Evolutionary conservation across 2,329 filamentous ascomycete genomes (phyloP).

Genomic region (Phyllosticta paracitricarpa): DNA sequence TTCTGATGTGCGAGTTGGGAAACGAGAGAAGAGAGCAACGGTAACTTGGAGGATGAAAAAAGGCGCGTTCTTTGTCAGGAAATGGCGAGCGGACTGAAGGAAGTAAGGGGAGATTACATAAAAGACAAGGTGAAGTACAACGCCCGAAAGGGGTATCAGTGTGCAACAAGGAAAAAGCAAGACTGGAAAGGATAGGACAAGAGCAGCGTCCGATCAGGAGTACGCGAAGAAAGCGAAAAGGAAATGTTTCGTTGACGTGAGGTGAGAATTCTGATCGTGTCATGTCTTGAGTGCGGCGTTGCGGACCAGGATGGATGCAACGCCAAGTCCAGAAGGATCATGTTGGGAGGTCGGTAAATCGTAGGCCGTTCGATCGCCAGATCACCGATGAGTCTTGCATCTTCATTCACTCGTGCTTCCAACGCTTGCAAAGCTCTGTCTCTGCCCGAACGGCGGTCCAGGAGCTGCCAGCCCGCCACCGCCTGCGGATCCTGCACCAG

Average conservation of each 20-base stretch:
- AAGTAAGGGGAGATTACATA: background rate
- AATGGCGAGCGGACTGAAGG: background rate
- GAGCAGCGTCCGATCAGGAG: background rate
- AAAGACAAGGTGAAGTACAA: background rate
- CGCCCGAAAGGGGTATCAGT: background rate
- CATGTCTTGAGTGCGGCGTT: no score
- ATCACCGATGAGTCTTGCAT: background rate
- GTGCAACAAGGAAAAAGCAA: background rate
- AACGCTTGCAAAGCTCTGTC: background rate
- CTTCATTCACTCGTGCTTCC: background rate
- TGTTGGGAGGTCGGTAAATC: background rate
- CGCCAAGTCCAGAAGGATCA: background rate
- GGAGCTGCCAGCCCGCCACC: constrained; percentile 13
- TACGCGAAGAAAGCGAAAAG: no score
- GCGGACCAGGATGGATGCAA: background rate
- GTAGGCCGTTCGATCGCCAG: background rate
- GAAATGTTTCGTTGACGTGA: no score
- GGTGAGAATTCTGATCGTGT: no score
- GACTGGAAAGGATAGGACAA: background rate
- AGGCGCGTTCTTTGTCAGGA: background rate
- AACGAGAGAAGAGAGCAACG: no score
- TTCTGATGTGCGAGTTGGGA: no score
- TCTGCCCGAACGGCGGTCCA: constrained; percentile 9
- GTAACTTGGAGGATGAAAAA: background rate
- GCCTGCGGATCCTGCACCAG: constrained; percentile 8